phyloP scores from a whole-genome alignment of 83 land plant genomes.

The Picea mariana region DNA sequence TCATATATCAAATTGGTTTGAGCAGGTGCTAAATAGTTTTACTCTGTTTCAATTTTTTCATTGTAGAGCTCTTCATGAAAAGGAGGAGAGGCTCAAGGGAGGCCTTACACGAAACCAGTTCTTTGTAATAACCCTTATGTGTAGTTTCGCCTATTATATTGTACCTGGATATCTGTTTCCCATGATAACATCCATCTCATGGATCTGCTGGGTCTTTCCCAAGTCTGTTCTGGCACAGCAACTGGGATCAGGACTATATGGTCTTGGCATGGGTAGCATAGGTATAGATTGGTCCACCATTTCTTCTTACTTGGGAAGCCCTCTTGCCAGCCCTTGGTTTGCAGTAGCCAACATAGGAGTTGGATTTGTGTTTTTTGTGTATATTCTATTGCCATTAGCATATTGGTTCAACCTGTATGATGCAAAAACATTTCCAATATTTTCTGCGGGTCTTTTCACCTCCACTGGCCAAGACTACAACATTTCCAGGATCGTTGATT shows the following conservation, averaged over 20 bases:
- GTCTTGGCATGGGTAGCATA: slow-evolving; percentile 76
- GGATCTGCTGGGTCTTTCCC: slow-evolving; percentile 84
- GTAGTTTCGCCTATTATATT: slow-evolving; percentile 78
- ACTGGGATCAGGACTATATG: slow-evolving; percentile 79
- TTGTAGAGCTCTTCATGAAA: slow-evolving; percentile 80
- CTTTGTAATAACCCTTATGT: slow-evolving; percentile 59
- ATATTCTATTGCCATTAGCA: slow-evolving; percentile 59
- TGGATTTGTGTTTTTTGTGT: slow-evolving; percentile 61
- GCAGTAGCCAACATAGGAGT: slow-evolving; percentile 72
- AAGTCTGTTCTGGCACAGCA: slow-evolving; percentile 72
- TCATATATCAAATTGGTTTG: slow-evolving; percentile 48
- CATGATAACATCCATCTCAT: slow-evolving; percentile 69
- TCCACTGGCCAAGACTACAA: slow-evolving; percentile 62
- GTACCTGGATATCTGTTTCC: slow-evolving; percentile 83
- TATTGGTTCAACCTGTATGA: slow-evolving; percentile 75
- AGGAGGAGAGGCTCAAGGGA: slow-evolving; percentile 59
- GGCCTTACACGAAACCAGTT: slow-evolving; percentile 68
- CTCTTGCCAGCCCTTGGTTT: slow-evolving; percentile 89
- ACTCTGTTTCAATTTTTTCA: not conserved
- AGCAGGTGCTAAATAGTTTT: slow-evolving; percentile 41
- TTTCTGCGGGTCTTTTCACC: slow-evolving; percentile 63
- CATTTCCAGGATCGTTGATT: slow-evolving; percentile 48
- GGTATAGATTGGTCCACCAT: slow-evolving; percentile 83
- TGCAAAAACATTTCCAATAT: slow-evolving; percentile 83
- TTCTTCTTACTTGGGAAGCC: slow-evolving; percentile 79